A percentile compares a stretch with the other conserved stretches of the same genome.
These are phyloP conservation scores for Botrytis porri DNA, from an alignment of 2,329 filamentous ascomycete species.

Conservation along the genomic window DNA sequence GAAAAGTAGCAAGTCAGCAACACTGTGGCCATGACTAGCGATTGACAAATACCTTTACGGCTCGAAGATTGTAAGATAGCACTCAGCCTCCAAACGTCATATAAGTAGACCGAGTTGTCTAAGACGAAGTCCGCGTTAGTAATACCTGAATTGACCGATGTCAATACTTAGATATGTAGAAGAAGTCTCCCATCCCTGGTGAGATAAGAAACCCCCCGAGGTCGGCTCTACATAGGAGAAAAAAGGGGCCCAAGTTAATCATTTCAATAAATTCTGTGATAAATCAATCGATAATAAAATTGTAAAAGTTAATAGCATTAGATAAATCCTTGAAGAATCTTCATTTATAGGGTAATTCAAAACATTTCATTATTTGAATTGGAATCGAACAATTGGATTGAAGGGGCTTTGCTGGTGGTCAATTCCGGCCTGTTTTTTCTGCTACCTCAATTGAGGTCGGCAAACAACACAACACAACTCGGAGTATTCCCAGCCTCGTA, in stretches of 20 bases:
- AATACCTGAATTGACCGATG: background rate
- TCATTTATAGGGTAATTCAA: too few relatives aligned
- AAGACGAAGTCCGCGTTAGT: background rate
- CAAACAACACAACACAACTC: background rate
- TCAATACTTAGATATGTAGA: background rate
- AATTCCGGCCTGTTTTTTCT: too few relatives aligned
- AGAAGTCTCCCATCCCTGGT: background rate
- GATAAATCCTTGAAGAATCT: too few relatives aligned
- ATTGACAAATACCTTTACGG: background rate
- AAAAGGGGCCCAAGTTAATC: too few relatives aligned
- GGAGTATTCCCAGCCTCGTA: background rate
- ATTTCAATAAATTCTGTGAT: too few relatives aligned
- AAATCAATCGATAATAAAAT: too few relatives aligned
- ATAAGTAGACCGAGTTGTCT: background rate
- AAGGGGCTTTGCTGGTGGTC: too few relatives aligned
- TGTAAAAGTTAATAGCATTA: too few relatives aligned
- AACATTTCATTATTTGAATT: too few relatives aligned
- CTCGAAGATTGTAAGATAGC: background rate
- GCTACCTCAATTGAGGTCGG: too few relatives aligned
- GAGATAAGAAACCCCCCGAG: slow-evolving; percentile 3
- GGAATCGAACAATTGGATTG: too few relatives aligned
- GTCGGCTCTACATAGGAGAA: too few relatives aligned
- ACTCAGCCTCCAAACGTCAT: background rate
- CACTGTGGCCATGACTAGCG: background rate
- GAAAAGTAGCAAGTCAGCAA: background rate